Conservation (phyloP, 352 stramenopile genomes). For the Pilasporangium apinafurcum region DNA sequence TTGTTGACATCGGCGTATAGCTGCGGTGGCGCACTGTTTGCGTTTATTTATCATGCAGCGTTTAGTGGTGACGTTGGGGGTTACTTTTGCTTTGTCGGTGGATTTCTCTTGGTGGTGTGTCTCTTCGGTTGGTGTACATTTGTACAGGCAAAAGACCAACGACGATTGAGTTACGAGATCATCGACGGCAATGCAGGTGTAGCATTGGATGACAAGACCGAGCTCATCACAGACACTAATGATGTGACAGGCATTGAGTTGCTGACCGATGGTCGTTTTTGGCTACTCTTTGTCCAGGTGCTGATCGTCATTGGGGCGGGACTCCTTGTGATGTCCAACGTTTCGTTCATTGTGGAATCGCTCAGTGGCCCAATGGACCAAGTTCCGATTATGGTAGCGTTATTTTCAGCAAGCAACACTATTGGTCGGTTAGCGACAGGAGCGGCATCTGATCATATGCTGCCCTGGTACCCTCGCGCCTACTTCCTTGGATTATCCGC, state of each 20-base stretch:
- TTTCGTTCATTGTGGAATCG: slow-evolving; percentile 82
- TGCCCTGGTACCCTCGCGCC: slow-evolving; percentile 38
- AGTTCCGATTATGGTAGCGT: slow-evolving; percentile 65
- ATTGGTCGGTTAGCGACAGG: slow-evolving; percentile 53
- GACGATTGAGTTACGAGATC: slow-evolving; percentile 37
- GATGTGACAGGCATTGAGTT: slow-evolving; percentile 58
- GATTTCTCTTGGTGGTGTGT: slow-evolving; percentile 37
- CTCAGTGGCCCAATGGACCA: slow-evolving; percentile 45
- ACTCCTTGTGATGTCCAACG: slow-evolving; percentile 79
- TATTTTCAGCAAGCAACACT: slow-evolving; percentile 77
- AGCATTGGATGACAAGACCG: slow-evolving; percentile 11
- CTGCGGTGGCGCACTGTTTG: slow-evolving; percentile 69
- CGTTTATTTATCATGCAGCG: slow-evolving; percentile 52
- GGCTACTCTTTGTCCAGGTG: slow-evolving; percentile 69
- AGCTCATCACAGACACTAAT: slow-evolving; percentile 13
- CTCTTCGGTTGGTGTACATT: slow-evolving; percentile 47
- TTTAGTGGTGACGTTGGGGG: slow-evolving; percentile 59
- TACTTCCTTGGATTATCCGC: slow-evolving; percentile 43
- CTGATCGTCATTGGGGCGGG: slow-evolving; percentile 70
- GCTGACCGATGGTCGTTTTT: slow-evolving; percentile 57
- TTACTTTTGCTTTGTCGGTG: slow-evolving; percentile 72
- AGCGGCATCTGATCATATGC: slow-evolving; percentile 47
- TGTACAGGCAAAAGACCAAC: slow-evolving; percentile 20
- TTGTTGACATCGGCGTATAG: slow-evolving; percentile 68
- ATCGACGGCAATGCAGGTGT: slow-evolving; percentile 21